Percentiles rank a stretch among this genome's conserved stretches.
These are phyloP conservation scores for Cylindrotheca closterium DNA, from an alignment of 108 stramenopile genomes.

Conservation along the genomic window DNA sequence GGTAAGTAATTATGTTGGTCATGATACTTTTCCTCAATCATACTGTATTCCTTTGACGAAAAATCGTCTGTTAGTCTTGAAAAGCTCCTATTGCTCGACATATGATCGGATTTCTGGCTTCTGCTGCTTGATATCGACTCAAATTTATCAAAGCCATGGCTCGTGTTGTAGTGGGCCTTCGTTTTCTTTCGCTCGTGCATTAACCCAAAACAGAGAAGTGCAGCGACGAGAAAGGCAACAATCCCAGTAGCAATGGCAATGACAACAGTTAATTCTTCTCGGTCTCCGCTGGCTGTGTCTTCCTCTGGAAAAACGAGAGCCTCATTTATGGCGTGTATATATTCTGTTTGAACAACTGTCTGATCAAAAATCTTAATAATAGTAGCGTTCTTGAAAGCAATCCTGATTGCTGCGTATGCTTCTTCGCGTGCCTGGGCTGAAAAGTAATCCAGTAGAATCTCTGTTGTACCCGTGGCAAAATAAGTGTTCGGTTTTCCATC, in stretches of 20 bases:
- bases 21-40: not conserved
- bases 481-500: too few species aligned
- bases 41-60: not conserved
- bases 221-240: slow-evolving; percentile 28
- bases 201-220: slow-evolving; percentile 31
- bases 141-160: not conserved
- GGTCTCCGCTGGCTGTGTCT: not conserved
- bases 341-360: slow-evolving; percentile 14
- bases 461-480: slow-evolving; percentile 26
- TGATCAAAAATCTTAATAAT: slow-evolving; percentile 10
- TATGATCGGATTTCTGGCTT: not conserved
- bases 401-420: slow-evolving; percentile 11
- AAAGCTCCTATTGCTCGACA: slow-evolving; percentile 13
- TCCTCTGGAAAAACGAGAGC: slow-evolving; percentile 9
- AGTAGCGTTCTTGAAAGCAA: slow-evolving; percentile 2
- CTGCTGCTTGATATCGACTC: not conserved
- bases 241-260: slow-evolving; percentile 24
- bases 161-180: not conserved
- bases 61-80: slow-evolving; percentile 4
- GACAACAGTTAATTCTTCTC: slow-evolving; percentile 5
- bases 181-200: slow-evolving; percentile 1
- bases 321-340: slow-evolving; percentile 9
- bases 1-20: not conserved
- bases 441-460: slow-evolving; percentile 17
- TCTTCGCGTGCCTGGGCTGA: slow-evolving; percentile 11